Evolutionary conservation across 352 stramenopile species (phyloP).

Genomic region (Phytophthora gonapodyides): DNA sequence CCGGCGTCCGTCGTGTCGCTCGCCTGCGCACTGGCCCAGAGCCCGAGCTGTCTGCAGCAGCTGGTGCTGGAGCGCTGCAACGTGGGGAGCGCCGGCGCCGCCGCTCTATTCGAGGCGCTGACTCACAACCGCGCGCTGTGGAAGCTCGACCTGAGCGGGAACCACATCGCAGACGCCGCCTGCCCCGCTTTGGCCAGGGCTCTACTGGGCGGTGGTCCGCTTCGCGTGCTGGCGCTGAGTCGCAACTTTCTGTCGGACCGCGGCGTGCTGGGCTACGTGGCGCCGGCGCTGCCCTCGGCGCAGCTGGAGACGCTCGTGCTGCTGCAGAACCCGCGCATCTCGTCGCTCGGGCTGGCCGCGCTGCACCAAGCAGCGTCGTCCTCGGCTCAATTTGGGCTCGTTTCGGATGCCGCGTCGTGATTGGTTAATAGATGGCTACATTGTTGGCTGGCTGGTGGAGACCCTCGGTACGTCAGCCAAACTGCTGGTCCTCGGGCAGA

Average conservation of each 20-base stretch:
- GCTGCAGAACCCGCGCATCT: constrained; percentile 50
- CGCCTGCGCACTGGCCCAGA: constrained; percentile 50
- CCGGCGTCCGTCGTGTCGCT: constrained; percentile 45
- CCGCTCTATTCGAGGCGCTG: constrained; percentile 56
- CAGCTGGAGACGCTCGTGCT: constrained; percentile 60
- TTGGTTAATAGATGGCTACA: constrained; percentile 38
- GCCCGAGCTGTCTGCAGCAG: constrained; percentile 60
- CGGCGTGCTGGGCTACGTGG: constrained; percentile 51
- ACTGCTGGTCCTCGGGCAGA: constrained; percentile 23
- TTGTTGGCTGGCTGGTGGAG: constrained; percentile 25
- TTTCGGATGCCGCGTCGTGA: constrained; percentile 28
- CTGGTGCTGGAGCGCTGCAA: constrained; percentile 71
- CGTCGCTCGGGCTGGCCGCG: constrained; percentile 31
- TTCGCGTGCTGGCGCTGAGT: constrained; percentile 57
- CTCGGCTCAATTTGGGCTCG: constrained; percentile 17
- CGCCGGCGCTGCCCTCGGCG: constrained; percentile 46
- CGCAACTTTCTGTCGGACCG: constrained; percentile 64
- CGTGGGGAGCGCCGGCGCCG: constrained; percentile 54
- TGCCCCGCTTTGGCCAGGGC: constrained; percentile 43
- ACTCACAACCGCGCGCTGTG: constrained; percentile 53
- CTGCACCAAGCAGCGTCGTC: constrained; percentile 29
- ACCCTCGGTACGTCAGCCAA: constrained; percentile 11
- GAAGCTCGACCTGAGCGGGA: constrained; percentile 77
- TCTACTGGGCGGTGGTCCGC: constrained; percentile 34
- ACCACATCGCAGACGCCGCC: constrained; percentile 62